These are phyloP conservation scores for Sonneratia alba DNA, from an alignment of 345 rosid species.

Conservation along the genomic window DNA sequence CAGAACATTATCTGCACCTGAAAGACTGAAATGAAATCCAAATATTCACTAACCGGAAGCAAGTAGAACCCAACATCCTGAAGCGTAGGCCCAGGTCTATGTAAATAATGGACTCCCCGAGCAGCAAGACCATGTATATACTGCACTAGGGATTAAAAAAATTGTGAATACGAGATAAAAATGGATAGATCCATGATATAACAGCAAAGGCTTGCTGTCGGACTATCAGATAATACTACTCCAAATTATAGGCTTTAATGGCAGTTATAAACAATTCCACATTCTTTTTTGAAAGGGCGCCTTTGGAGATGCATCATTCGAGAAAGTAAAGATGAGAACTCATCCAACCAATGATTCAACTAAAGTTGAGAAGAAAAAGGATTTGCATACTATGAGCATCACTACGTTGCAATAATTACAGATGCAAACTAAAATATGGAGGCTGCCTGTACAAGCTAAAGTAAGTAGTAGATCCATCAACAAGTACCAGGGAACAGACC, in stretches of 20 bases:
- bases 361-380: background rate
- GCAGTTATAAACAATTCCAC: background rate
- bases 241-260: background rate
- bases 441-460: constrained; percentile 9
- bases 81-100: constrained; percentile 74
- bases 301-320: background rate
- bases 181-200: background rate
- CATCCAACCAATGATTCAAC: background rate
- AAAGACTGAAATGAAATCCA: background rate
- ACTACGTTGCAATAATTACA: constrained; percentile 3
- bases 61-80: constrained; percentile 83
- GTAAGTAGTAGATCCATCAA: constrained; percentile 17
- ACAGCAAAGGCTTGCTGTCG: background rate
- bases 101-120: constrained; percentile 87
- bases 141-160: constrained; percentile 29
- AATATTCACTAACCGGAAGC: constrained; percentile 59
- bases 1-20: background rate
- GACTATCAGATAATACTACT: background rate
- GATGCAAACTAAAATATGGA: constrained; percentile 8
- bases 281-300: background rate
- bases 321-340: background rate
- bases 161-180: background rate
- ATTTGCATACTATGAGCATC: background rate
- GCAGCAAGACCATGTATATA: constrained; percentile 43
- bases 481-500: constrained; percentile 16